phyloP scores from a whole-genome alignment of 108 stramenopile genomes.

The Nannochloropsis salina region DNA sequence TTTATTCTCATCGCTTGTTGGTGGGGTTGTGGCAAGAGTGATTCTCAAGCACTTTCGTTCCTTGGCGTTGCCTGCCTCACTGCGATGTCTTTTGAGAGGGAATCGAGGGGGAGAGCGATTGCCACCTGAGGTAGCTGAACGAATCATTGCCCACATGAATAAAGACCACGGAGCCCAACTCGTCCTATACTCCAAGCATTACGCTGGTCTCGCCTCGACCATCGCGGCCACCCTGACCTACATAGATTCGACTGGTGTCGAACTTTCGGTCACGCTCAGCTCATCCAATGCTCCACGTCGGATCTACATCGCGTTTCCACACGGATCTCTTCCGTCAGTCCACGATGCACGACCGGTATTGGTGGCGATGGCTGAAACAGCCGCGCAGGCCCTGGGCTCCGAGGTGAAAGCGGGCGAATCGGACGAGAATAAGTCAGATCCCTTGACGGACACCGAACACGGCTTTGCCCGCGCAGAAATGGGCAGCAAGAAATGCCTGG shows the following conservation, averaged over 20 bases:
- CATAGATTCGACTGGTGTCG: neutral
- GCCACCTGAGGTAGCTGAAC: neutral
- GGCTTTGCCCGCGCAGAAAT: neutral
- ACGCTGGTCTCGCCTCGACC: neutral
- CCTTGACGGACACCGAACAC: conserved; percentile 4
- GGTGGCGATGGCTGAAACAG: conserved; percentile 1
- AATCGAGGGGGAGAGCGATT: neutral
- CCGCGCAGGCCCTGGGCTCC: neutral
- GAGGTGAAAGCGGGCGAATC: neutral
- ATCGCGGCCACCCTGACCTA: neutral
- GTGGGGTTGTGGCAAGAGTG: no score
- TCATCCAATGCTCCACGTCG: neutral
- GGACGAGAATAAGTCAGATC: neutral
- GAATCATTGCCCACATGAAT: neutral
- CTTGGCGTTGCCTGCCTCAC: neutral
- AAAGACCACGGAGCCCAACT: neutral
- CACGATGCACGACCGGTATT: neutral
- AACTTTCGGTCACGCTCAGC: neutral
- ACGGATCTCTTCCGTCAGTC: neutral
- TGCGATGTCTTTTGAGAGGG: neutral
- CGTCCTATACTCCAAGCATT: neutral
- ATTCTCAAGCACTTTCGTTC: no score
- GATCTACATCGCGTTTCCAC: neutral
- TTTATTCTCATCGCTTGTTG: no score
- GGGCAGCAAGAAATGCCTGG: conserved; percentile 4